Conservation (phyloP, 164 flowering plant species). For the Hamamelis virginiana region DNA sequence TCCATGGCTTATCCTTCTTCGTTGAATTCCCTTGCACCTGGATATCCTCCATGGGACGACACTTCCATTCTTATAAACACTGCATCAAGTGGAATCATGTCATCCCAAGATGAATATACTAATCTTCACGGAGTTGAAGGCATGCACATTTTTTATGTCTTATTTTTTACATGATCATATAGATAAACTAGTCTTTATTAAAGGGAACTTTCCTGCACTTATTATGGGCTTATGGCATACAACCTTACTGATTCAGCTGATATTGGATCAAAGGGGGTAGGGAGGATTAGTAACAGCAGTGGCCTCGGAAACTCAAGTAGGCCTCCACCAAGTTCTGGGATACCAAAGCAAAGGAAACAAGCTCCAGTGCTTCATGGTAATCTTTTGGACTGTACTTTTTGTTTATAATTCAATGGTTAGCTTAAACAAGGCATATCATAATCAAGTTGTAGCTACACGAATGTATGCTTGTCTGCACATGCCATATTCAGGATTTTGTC, state of each 20-base stretch:
- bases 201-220: constrained; percentile 25
- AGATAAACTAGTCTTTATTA: not conserved
- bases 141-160: constrained; percentile 26
- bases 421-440: not conserved
- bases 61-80: constrained; percentile 45
- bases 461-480: not conserved
- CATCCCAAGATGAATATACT: constrained; percentile 52
- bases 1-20: constrained; percentile 55
- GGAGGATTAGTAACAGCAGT: constrained; percentile 30
- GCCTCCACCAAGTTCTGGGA: constrained; percentile 30
- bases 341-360: constrained; percentile 43
- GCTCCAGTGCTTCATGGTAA: constrained; percentile 57
- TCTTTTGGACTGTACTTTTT: not conserved
- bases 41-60: constrained; percentile 65
- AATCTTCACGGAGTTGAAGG: constrained; percentile 53
- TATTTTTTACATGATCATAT: not conserved
- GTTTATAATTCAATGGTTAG: not conserved
- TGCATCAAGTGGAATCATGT: constrained; percentile 36
- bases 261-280: constrained; percentile 45
- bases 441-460: not conserved
- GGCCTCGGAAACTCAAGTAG: constrained; percentile 44
- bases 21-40: constrained; percentile 43
- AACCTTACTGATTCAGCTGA: constrained; percentile 60
- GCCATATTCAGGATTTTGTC: not conserved
- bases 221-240: constrained; percentile 25